Evolutionary conservation across 2,329 filamentous ascomycete species (phyloP), one percentile per base, ranked within the genome.

Genomic region (Trichophaea hybrida): DNA sequence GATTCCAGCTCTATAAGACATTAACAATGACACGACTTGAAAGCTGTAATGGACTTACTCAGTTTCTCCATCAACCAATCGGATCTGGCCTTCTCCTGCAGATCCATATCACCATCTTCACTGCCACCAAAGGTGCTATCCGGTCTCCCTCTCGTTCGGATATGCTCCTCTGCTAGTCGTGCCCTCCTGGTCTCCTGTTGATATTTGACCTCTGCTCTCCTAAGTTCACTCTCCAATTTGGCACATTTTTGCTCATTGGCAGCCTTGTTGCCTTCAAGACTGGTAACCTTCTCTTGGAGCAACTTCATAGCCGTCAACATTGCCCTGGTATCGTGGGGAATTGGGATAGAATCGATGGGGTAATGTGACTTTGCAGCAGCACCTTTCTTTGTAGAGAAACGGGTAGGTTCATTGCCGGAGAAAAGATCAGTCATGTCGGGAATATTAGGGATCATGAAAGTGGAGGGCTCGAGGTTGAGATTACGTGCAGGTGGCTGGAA

Each of bases 271-370:
- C 56, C 51, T 49, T 69, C 67, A 4, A 69, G 57, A 40, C 59
- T 58, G 1, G 58, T 58, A 34, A 69, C 66, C 52, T 68, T 68
- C 32, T 68, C 62, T 48, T 69, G 66, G 2, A 69, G 60, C 52
- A 65, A 59, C 46, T 61, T 66, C 57, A 69, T 66, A 10, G 67
- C 65, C 31, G 62, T 59, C 48, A 68, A 48, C 2, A 67, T 52
- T 34, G 67, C 67, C 17, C 67, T 64, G 44, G 67, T 63, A 34
- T 67, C 67, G 12, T 68, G 60, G 15, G 67, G 67, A 44, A 69
- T 55, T 6, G 67, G 67, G 31, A 69, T 63, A 15, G 67, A 66
- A 15, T 65, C 62, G 32, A 69, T 64, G 3, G 65, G 63, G 13
- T 55, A 60, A 32, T 68, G 63, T 38, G 43, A 52, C 55, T 59